These are phyloP conservation scores for Glebionis coronaria DNA, from an alignment of 129 eudicot species.

Conservation along the genomic window DNA sequence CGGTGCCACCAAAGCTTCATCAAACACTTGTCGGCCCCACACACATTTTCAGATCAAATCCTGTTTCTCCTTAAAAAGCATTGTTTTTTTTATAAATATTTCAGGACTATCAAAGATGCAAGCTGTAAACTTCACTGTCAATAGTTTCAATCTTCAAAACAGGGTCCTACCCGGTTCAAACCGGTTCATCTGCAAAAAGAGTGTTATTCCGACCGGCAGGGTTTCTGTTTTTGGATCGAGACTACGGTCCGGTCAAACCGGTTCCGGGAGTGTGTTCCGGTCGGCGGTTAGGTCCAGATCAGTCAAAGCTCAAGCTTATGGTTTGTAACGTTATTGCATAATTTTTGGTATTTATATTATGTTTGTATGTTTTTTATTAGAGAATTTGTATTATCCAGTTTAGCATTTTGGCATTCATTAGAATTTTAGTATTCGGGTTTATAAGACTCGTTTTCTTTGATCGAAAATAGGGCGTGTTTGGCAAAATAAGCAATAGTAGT, in stretches of 20 bases:
- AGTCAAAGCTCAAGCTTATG: conserved; percentile 68
- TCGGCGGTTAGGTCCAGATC: conserved; percentile 66
- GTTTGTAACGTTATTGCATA: conserved; percentile 28
- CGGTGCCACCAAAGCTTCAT: conserved; percentile 45
- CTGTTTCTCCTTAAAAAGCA: conserved; percentile 1
- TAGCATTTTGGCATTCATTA: too few species aligned
- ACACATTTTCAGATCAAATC: background rate
- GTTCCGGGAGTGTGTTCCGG: conserved; percentile 31
- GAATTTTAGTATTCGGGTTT: too few species aligned
- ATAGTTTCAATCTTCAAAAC: conserved; percentile 31
- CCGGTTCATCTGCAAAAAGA: conserved; percentile 14
- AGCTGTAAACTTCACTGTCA: conserved; percentile 38
- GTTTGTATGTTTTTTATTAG: background rate
- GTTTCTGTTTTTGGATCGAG: conserved; percentile 32
- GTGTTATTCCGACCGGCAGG: conserved; percentile 26
- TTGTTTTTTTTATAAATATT: conserved; percentile 26
- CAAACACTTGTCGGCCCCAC: conserved; percentile 22
- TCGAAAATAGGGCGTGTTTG: too few species aligned
- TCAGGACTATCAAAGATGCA: conserved; percentile 49
- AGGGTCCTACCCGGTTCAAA: conserved; percentile 36
- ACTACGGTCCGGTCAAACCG: conserved; percentile 31
- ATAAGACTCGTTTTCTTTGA: too few species aligned
- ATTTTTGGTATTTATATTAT: background rate
- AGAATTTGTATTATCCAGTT: too few species aligned
- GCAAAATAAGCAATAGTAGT: too few species aligned